Conservation (phyloP, 805 yeast genomes). For the Grigorovia humatica region DNA sequence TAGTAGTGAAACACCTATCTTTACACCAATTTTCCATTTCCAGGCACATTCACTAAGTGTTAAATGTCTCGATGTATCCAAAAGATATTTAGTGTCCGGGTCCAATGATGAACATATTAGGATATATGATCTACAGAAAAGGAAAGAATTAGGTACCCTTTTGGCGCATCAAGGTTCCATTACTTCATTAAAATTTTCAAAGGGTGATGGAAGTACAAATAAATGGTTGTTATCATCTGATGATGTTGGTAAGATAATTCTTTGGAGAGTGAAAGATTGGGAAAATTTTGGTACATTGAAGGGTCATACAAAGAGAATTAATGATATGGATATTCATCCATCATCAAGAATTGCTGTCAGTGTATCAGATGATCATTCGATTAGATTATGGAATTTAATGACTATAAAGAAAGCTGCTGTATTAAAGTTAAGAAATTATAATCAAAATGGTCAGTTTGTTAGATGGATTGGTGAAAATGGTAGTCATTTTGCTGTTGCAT, state of each 20-base stretch:
- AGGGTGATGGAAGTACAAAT: conserved; percentile 29
- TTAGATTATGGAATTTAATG: conserved; percentile 92
- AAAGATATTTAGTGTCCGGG: conserved; percentile 82
- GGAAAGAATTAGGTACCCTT: conserved; percentile 87
- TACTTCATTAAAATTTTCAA: conserved; percentile 63
- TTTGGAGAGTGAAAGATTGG: conserved; percentile 98
- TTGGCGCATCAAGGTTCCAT: conserved; percentile 85
- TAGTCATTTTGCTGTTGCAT: conserved; percentile 66
- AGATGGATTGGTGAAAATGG: conserved; percentile 58
- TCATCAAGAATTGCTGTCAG: conserved; percentile 83
- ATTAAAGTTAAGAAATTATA: conserved; percentile 59
- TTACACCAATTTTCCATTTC: conserved; percentile 91
- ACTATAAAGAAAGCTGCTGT: conserved; percentile 88
- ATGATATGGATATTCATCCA: conserved; percentile 83
- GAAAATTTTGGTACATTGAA: conserved; percentile 79
- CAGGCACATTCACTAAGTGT: conserved; percentile 89
- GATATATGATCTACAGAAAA: conserved; percentile 84
- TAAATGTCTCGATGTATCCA: conserved; percentile 72
- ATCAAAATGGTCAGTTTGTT: conserved; percentile 55
- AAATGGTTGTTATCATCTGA: conserved; percentile 89
- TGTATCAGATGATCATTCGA: conserved; percentile 74
- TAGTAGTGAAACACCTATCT: conserved; percentile 39
- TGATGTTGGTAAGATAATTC: conserved; percentile 78
- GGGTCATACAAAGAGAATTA: conserved; percentile 78
- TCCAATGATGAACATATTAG: conserved; percentile 93